These are phyloP conservation scores for Penicillium italicum DNA, from an alignment of 2,329 filamentous ascomycete genomes.

Conservation along the genomic window DNA sequence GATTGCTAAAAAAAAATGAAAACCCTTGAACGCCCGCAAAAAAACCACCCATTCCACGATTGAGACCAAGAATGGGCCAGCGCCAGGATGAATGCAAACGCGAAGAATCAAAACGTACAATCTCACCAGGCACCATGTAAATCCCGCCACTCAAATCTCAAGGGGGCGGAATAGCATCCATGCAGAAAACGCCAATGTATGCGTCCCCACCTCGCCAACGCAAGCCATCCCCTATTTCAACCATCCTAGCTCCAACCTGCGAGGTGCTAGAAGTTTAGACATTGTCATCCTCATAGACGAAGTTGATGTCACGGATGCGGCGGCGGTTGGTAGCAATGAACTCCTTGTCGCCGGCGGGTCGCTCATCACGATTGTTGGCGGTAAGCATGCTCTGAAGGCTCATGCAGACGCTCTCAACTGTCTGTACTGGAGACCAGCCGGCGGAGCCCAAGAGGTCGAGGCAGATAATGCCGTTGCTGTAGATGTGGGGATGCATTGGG, in stretches of 20 bases:
- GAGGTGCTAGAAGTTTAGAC: conserved; percentile 46
- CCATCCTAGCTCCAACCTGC: not conserved
- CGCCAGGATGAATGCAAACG: conserved; percentile 12
- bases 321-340: conserved; percentile 79
- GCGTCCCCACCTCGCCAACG: not conserved
- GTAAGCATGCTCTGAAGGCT: conserved; percentile 98
- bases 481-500: conserved; percentile 95
- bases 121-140: not conserved
- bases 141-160: not conserved
- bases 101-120: not conserved
- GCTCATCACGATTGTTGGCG: conserved; percentile 85
- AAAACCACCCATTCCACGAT: not conserved
- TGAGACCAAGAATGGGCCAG: not conserved
- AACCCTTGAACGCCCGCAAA: conserved; percentile 3
- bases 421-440: conserved; percentile 96
- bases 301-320: conserved; percentile 83
- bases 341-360: conserved; percentile 83
- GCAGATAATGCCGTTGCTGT: conserved; percentile 98
- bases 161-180: not conserved
- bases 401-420: conserved; percentile 94
- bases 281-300: conserved; percentile 87
- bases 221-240: not conserved
- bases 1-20: not conserved
- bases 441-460: conserved; percentile 83
- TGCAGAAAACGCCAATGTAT: conserved; percentile 4